These are phyloP conservation scores for Mollisiaceae sp. DNA, from an alignment of 2,329 filamentous ascomycete species.

Conservation along the genomic window DNA sequence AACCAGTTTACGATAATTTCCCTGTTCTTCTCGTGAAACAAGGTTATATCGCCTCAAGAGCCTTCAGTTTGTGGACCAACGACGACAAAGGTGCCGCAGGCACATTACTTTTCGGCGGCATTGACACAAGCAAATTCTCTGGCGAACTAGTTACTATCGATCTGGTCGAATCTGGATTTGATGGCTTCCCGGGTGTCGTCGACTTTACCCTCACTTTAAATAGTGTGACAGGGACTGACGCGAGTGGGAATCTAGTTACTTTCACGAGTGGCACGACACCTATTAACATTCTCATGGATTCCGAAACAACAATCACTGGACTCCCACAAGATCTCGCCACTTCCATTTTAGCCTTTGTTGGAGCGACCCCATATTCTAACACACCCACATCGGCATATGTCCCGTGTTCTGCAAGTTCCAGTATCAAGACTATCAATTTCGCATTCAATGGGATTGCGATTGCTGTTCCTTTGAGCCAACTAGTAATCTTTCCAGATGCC, in stretches of 20 bases:
- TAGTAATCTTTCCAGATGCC: constrained; percentile 40
- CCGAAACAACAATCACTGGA: constrained; percentile 73
- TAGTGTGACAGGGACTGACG: constrained; percentile 46
- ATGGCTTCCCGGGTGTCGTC: constrained; percentile 50
- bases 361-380: constrained; percentile 52
- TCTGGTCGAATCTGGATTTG: constrained; percentile 48
- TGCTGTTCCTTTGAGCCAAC: constrained; percentile 58
- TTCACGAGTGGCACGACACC: constrained; percentile 49
- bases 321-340: constrained; percentile 65
- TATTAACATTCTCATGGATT: constrained; percentile 67
- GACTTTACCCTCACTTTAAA: constrained; percentile 49
- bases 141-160: constrained; percentile 67
- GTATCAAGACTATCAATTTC: constrained; percentile 46
- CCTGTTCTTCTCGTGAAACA: constrained; percentile 42
- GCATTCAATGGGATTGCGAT: constrained; percentile 56
- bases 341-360: constrained; percentile 59
- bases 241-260: constrained; percentile 31
- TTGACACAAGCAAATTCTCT: constrained; percentile 75
- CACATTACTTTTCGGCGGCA: constrained; percentile 77
- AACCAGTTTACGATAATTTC: constrained; percentile 14
- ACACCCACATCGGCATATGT: constrained; percentile 45
- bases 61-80: constrained; percentile 30
- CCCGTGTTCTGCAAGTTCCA: constrained; percentile 49
- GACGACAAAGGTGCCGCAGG: constrained; percentile 46
- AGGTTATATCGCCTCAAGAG: constrained; percentile 39